These are phyloP conservation scores for Rosellinia necatrix DNA, from an alignment of 2,329 filamentous ascomycete species.

Conservation along the genomic window DNA sequence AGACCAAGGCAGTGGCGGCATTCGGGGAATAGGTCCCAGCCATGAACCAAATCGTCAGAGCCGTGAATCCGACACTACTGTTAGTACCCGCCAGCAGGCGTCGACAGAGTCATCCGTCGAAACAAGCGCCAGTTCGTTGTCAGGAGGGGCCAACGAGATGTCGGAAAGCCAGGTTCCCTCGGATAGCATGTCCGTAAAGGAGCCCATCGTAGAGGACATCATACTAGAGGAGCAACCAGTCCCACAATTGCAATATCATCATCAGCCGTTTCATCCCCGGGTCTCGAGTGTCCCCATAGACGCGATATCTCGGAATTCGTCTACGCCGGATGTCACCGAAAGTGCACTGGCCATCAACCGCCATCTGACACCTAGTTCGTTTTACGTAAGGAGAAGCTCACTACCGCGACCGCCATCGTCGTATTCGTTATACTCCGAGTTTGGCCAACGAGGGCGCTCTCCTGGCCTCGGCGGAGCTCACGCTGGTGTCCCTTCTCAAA, in stretches of 20 bases:
- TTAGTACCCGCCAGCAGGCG: constrained; percentile 54
- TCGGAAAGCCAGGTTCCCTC: constrained; percentile 47
- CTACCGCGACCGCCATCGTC: constrained; percentile 74
- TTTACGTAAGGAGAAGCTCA: constrained; percentile 59
- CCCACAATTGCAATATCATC: constrained; percentile 66
- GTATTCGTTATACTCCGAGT: constrained; percentile 76
- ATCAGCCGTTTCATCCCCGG: constrained; percentile 51
- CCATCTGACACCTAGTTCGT: constrained; percentile 64
- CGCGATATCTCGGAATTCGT: constrained; percentile 49
- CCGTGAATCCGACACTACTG: constrained; percentile 57
- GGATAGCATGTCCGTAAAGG: constrained; percentile 53
- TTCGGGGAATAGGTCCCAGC: constrained; percentile 28
- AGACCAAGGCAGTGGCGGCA: constrained; percentile 29
- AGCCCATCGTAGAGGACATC: constrained; percentile 54
- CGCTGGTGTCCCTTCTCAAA: constrained; percentile 55
- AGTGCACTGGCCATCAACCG: constrained; percentile 58
- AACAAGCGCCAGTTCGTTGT: constrained; percentile 62
- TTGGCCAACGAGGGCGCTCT: constrained; percentile 66
- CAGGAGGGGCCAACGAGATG: constrained; percentile 52
- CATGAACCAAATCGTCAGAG: constrained; percentile 51
- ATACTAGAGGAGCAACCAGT: constrained; percentile 51
- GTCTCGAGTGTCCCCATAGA: constrained; percentile 50
- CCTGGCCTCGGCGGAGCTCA: constrained; percentile 50
- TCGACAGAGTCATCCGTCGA: constrained; percentile 59
- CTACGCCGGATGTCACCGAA: constrained; percentile 58